A percentile compares a stretch with the other conserved stretches of the same genome.
These are phyloP conservation scores for Linum lewisii DNA, from an alignment of 345 rosid genomes.

Conservation along the genomic window DNA sequence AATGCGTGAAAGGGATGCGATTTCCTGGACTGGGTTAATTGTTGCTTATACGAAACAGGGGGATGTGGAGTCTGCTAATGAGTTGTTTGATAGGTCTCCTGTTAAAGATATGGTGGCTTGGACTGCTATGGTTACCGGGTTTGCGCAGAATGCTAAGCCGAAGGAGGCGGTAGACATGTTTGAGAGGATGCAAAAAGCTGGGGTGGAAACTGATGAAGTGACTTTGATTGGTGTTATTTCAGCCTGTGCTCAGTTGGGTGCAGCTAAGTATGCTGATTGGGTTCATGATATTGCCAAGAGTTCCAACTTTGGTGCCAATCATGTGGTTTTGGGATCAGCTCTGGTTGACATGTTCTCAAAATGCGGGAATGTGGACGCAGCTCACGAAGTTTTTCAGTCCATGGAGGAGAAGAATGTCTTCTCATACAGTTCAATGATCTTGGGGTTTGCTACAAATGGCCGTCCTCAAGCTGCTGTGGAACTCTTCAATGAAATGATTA, in stretches of 20 bases:
- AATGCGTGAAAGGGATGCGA: conserved; percentile 30
- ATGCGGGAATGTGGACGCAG: conserved; percentile 62
- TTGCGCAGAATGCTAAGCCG: conserved; percentile 65
- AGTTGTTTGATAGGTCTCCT: conserved; percentile 38
- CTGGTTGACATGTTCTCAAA: conserved; percentile 81
- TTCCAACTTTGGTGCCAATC: conserved; percentile 24
- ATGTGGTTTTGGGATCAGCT: conserved; percentile 63
- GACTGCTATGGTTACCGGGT: conserved; percentile 75
- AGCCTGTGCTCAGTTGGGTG: conserved; percentile 76
- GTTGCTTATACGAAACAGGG: conserved; percentile 42
- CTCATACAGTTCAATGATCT: conserved; percentile 76
- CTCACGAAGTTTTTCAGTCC: conserved; percentile 39
- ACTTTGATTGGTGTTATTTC: conserved; percentile 57
- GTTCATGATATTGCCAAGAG: conserved; percentile 32
- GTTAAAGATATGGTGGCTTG: conserved; percentile 58
- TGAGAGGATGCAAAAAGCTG: conserved; percentile 43
- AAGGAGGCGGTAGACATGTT: conserved; percentile 51
- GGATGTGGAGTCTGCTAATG: conserved; percentile 45
- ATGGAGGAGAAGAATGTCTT: conserved; percentile 50
- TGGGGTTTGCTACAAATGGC: conserved; percentile 75
- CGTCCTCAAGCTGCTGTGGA: conserved; percentile 47
- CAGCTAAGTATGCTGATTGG: conserved; percentile 41
- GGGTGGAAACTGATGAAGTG: conserved; percentile 44
- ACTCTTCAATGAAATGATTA: conserved; percentile 54
- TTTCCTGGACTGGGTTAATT: conserved; percentile 25